These are phyloP conservation scores for Phaffia rhodozyma DNA, from an alignment of 1,284 basidiomycete genomes.

Conservation along the genomic window DNA sequence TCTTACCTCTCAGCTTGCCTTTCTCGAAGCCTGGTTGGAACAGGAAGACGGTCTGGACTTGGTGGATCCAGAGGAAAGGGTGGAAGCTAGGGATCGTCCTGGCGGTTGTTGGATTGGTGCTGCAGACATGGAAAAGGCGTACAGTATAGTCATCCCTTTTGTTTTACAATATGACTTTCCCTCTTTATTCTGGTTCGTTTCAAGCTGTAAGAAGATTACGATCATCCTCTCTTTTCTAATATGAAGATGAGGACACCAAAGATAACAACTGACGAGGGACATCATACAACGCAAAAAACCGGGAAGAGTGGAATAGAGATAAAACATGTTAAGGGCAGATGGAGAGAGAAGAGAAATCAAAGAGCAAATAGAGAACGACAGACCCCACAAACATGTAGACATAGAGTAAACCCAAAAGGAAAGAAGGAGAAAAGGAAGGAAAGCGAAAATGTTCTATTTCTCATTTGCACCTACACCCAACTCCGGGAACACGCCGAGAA, in stretches of 20 bases:
- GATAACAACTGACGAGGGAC: not conserved
- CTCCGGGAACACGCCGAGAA: too few relatives aligned
- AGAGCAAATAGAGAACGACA: not conserved
- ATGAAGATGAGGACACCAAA: not conserved
- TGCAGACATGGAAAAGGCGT: too few relatives aligned
- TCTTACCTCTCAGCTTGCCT: conserved; percentile 3
- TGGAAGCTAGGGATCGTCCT: not conserved
- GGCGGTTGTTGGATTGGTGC: not conserved
- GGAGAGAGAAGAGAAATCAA: not conserved
- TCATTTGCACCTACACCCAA: too few relatives aligned
- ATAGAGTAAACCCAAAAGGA: not conserved
- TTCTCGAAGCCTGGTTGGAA: conserved; percentile 5
- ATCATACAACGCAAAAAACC: not conserved
- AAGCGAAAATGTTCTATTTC: too few relatives aligned
- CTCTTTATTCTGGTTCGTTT: too few relatives aligned
- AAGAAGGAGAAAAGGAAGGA: not conserved
- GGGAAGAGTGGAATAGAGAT: not conserved
- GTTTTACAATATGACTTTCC: too few relatives aligned
- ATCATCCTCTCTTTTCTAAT: not conserved
- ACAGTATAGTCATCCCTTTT: too few relatives aligned
- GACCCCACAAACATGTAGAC: too few relatives aligned
- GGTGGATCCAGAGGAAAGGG: not conserved
- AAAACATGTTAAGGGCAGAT: not conserved
- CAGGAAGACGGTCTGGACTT: not conserved
- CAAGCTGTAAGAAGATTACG: not conserved